Conservation (phyloP, 1,284 basidiomycete genomes). For the Pulveroboletus ridleyi region DNA sequence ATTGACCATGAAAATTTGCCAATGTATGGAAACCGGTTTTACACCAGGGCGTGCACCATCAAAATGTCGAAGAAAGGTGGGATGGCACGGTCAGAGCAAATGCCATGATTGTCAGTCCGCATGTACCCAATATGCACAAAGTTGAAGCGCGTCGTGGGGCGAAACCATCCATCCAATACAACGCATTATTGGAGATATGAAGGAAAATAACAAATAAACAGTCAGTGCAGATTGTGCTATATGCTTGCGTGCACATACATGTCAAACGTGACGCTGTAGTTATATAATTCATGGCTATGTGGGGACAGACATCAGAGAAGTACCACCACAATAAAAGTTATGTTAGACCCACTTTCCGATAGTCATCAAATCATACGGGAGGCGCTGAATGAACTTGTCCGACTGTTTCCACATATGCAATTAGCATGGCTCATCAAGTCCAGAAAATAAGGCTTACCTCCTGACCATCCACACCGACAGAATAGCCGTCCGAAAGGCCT, state of each 20-base stretch:
- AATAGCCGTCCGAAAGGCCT: conserved; percentile 76
- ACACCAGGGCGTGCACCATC: too few species aligned
- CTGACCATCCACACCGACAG: conserved; percentile 76
- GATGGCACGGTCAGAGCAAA: too few species aligned
- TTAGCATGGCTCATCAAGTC: conserved; percentile 5
- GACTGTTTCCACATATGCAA: conserved; percentile 44
- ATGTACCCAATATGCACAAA: too few species aligned
- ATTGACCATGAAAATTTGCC: background rate
- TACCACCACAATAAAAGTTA: background rate
- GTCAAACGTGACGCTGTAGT: conserved; percentile 78
- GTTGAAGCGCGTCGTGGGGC: too few species aligned
- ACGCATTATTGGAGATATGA: too few species aligned
- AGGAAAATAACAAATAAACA: too few species aligned
- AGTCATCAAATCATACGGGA: conserved; percentile 85
- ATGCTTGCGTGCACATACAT: conserved; percentile 53
- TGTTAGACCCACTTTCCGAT: conserved; percentile 74
- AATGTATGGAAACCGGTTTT: background rate
- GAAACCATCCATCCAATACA: too few species aligned
- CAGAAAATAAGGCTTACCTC: conserved; percentile 47
- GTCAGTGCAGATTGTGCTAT: conserved; percentile 17
- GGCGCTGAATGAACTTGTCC: conserved; percentile 73
- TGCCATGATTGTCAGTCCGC: too few species aligned
- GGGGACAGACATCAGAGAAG: conserved; percentile 19
- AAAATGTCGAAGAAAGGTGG: too few species aligned
- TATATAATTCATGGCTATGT: conserved; percentile 82